These are phyloP conservation scores for Vitis rotundifolia DNA, from an alignment of 164 flowering plant species.

Conservation along the genomic window DNA sequence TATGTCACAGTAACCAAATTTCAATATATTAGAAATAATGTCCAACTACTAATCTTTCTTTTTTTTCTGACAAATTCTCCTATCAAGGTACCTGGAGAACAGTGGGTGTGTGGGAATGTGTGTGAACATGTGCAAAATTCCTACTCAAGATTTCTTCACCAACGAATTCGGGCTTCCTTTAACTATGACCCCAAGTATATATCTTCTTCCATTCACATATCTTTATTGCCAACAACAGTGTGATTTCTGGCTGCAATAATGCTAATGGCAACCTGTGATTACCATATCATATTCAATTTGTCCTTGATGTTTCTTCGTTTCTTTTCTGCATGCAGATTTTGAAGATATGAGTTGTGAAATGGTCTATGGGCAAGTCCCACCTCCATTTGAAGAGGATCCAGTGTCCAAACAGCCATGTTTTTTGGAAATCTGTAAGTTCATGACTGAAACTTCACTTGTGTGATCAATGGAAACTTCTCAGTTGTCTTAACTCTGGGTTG, in stretches of 20 bases:
- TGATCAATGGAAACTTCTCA: background rate
- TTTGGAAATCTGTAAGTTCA: conserved; percentile 61
- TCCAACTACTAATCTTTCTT: background rate
- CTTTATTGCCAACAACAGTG: too few relatives aligned
- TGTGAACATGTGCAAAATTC: conserved; percentile 96
- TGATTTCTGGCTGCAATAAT: background rate
- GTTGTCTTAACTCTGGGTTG: background rate
- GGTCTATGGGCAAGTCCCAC: conserved; percentile 90
- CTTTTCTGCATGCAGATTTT: conserved; percentile 55
- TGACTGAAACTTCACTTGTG: background rate
- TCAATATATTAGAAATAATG: too few relatives aligned
- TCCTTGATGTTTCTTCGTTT: background rate
- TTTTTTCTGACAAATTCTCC: background rate
- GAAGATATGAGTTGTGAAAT: conserved; percentile 99
- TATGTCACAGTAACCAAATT: too few relatives aligned
- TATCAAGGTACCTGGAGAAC: conserved; percentile 83
- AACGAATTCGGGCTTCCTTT: conserved; percentile 96
- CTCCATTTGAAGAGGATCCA: conserved; percentile 81
- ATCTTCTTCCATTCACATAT: too few relatives aligned
- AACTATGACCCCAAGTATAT: conserved; percentile 92
- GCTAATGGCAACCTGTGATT: background rate
- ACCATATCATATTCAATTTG: background rate
- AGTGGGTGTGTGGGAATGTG: conserved; percentile 99
- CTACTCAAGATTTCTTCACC: conserved; percentile 99
- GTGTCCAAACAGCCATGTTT: conserved; percentile 73